Base-by-base conservation (phyloP, 1,284 basidiomycete species). In the Marasmius sp. region DNA sequence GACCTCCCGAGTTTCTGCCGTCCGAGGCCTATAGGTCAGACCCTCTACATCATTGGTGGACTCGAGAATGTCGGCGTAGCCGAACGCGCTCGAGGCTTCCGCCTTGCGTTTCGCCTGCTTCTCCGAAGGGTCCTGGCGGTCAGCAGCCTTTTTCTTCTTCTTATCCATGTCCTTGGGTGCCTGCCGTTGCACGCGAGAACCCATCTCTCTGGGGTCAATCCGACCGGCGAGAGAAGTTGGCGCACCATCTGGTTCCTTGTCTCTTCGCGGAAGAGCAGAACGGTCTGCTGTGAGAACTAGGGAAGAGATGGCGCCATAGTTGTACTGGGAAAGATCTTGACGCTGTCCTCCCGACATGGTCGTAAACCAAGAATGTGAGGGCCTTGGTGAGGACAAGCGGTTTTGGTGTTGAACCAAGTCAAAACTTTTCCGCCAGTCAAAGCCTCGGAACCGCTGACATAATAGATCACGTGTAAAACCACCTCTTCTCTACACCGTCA, bases 201-300 rank as follows among this genome's bases (percentile, higher is more conserved):
- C 97, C 97, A 99, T 99, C 66, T 96, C 91, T 66, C 84, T 86
- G 9, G 89, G 86, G 80, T 95, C 90, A 67, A 99, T 98, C 47
- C 93, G 87, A 37, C 97, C 97, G 45, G 89, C 90, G 36, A 99
- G 88, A 12, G 95, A 90, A 60, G 97, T 97, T 16, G 95, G 93
- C 43, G 95, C 94, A 64, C 97, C 97, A 78, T 97, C 95, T 16
- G 97, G 95, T 76, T 99, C 97, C 76, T 91, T 91, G 83, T 94
- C 92, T 65, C 93, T 83, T 61, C 93, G 85, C 34, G 91, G 91
- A 55, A 92, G 77, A 4, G 81, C 84, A 62, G 89, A 89, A 60
- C 88, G 82, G 78, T 92, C 89, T 41, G 94, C 92, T 27, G 92
- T 93, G 68, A 95, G 81, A 49, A 95, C 93, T 49, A 95, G 83